These are phyloP conservation scores for Phalaenopsis hybrid DNA, from an alignment of 116 monocot genomes.

Conservation along the genomic window DNA sequence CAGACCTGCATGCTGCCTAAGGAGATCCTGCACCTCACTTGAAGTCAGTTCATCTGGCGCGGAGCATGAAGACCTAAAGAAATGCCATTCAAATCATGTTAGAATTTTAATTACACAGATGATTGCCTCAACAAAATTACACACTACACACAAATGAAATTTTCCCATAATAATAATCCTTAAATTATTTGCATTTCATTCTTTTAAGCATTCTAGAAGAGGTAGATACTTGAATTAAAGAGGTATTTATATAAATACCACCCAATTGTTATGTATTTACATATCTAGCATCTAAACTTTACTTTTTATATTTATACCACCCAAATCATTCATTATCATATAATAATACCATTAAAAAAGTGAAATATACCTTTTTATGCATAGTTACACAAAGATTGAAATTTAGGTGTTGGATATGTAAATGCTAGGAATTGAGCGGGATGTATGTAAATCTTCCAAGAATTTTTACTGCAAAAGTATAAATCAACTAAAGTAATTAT, in stretches of 20 bases:
- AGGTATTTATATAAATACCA: background rate
- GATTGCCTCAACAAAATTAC: background rate
- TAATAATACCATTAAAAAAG: no score
- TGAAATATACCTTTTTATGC: no score
- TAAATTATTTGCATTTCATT: background rate
- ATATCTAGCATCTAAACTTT: no score
- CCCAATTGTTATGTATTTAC: no score
- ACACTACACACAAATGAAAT: background rate
- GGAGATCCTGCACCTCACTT: constrained; percentile 62
- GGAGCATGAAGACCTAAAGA: constrained; percentile 72
- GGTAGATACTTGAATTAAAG: background rate
- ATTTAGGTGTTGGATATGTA: no score
- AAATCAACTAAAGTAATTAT: no score
- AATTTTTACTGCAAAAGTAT: no score
- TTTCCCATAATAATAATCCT: background rate
- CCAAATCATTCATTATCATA: no score
- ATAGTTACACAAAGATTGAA: no score
- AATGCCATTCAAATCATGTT: background rate
- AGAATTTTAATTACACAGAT: background rate
- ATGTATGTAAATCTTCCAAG: no score
- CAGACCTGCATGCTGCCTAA: constrained; percentile 57
- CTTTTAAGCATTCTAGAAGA: background rate
- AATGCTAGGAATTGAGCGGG: background rate
- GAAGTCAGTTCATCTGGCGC: constrained; percentile 57
- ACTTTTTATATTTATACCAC: no score